phyloP scores from a whole-genome alignment of 2,329 filamentous ascomycete species.

The Botryosphaeria agaves region DNA sequence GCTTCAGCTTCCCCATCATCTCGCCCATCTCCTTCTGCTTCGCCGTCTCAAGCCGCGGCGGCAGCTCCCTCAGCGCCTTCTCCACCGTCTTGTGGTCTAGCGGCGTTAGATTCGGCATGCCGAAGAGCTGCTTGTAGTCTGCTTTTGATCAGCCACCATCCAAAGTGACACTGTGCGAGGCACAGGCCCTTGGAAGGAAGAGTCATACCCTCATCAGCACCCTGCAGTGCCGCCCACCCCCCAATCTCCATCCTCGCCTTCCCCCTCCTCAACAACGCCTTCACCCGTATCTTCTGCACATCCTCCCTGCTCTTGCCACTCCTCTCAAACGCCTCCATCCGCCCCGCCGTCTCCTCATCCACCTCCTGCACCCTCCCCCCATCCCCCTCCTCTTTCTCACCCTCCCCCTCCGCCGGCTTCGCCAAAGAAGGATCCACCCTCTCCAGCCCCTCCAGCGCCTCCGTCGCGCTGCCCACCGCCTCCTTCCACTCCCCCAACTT shows the following conservation, averaged over 20 bases:
- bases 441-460: constrained; percentile 56
- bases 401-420: constrained; percentile 8
- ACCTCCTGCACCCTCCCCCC: constrained; percentile 31
- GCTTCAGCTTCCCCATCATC: constrained; percentile 95
- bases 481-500: constrained; percentile 77
- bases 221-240: constrained; percentile 65
- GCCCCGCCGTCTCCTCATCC: constrained; percentile 22
- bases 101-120: constrained; percentile 41
- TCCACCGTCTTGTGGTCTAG: constrained; percentile 53
- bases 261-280: constrained; percentile 66
- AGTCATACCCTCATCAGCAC: constrained; percentile 43
- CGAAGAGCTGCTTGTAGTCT: constrained; percentile 56
- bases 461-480: constrained; percentile 55
- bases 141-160: too few relatives aligned
- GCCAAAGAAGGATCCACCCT: constrained; percentile 32
- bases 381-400: constrained; percentile 11
- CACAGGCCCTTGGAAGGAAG: too few relatives aligned
- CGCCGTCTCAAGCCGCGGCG: constrained; percentile 53
- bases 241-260: constrained; percentile 53
- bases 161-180: too few relatives aligned
- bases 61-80: constrained; percentile 46
- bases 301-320: constrained; percentile 35
- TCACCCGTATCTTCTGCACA: constrained; percentile 60
- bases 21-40: constrained; percentile 81
- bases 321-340: constrained; percentile 24